Evolutionary conservation across 208 protist species (phyloP), one percentile per base, ranked within the genome.

Genomic region (Phytomonas sp.): DNA sequence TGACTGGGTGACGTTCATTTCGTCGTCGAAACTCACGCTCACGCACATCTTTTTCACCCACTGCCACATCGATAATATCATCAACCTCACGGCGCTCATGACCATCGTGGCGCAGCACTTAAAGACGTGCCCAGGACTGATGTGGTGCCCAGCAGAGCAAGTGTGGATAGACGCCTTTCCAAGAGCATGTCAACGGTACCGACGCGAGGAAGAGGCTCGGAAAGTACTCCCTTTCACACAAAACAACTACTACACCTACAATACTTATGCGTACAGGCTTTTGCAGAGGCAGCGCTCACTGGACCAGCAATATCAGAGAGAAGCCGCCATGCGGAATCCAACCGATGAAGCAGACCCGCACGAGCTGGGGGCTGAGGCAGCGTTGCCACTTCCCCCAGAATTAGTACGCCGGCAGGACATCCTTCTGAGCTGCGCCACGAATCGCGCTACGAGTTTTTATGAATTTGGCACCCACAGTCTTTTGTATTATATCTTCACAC

Each of bases 11-110:
- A 76, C 86, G 29, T 96, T 94, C 65, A 76, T 96, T 64, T 74
- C 80, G 60, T 32, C 80, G 31, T 91, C 89, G 0, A 68, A 72
- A 0, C 73, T 94, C 30, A 83, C 71, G 4, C 79, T 86, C 16
- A 91, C 84, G 12, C 80, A 92, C 74, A 78, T 93, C 26, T 96
- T 96, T 69, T 74, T 96, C 26, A 96, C 91, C 16, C 91, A 96
- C 77, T 94, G 88, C 73, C 91, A 96, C 73, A 71, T 96, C 31
- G 91, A 96, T 78, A 92, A 87, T 69, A 59, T 96, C 62, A 81
- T 96, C 67, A 92, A 89, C 69, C 77, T 96, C 26, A 91, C 86
- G 74, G 77, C 88, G 2, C 83, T 93, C 16, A 49, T 94, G 12
- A 67, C 69, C 60, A 85, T 96, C 12, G 80, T 86, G 65, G 82